A percentile compares a stretch with the other conserved stretches of the same genome.
Evolutionary conservation across 345 rosid species (phyloP).

Genomic region (Linum usitatissimum): DNA sequence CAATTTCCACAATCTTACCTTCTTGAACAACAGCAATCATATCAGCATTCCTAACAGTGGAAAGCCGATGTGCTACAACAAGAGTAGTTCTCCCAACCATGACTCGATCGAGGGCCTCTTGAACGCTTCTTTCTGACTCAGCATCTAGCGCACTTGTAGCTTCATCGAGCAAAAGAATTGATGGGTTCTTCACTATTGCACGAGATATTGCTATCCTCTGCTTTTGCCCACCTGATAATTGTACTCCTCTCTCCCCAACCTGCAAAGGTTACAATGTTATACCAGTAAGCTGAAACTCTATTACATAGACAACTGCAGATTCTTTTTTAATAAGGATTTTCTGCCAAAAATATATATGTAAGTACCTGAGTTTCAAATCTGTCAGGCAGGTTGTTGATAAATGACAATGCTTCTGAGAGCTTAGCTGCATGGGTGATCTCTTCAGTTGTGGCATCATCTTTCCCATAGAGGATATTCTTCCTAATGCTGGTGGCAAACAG

Average conservation of each 20-base stretch:
- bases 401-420: constrained; percentile 72
- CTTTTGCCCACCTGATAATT: constrained; percentile 92
- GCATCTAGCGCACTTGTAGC: constrained; percentile 95
- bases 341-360: not conserved
- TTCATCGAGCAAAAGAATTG: constrained; percentile 81
- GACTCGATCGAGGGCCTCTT: constrained; percentile 85
- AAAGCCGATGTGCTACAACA: constrained; percentile 84
- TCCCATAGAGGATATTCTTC: constrained; percentile 87
- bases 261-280: constrained; percentile 12
- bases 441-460: constrained; percentile 57
- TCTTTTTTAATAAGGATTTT: not conserved
- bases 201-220: constrained; percentile 89
- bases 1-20: constrained; percentile 78
- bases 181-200: constrained; percentile 83
- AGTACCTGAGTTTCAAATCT: constrained; percentile 84
- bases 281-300: too few relatives aligned
- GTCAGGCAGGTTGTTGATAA: constrained; percentile 83
- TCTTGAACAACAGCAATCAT: constrained; percentile 65
- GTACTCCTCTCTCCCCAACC: constrained; percentile 96
- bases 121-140: constrained; percentile 91
- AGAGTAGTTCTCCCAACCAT: constrained; percentile 94
- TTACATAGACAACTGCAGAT: not conserved
- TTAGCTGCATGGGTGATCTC: constrained; percentile 73
- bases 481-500: constrained; percentile 73
- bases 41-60: constrained; percentile 86